phyloP scores from a whole-genome alignment of 2,329 filamentous ascomycete species.

The Arthroderma uncinatum region DNA sequence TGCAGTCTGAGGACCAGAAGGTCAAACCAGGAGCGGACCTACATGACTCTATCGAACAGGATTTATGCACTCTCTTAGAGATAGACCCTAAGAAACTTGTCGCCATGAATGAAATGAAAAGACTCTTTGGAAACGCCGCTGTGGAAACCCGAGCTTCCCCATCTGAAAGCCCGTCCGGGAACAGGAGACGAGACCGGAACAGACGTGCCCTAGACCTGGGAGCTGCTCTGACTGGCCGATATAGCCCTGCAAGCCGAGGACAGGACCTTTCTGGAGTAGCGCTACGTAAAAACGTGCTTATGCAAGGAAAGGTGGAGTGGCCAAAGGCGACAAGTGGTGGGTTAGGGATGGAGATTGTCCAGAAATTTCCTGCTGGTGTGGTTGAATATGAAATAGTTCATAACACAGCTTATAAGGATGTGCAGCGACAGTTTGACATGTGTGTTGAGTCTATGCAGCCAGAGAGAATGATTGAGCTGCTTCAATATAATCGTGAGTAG shows the following conservation, averaged over 20 bases:
- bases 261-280: conserved; percentile 60
- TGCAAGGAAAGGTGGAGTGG: conserved; percentile 82
- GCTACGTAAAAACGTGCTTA: conserved; percentile 67
- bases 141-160: conserved; percentile 47
- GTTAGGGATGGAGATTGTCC: conserved; percentile 64
- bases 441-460: conserved; percentile 78
- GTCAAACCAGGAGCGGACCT: neutral
- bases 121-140: conserved; percentile 56
- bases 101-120: conserved; percentile 81
- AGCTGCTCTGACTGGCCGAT: conserved; percentile 44
- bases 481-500: conserved; percentile 49
- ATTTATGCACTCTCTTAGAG: conserved; percentile 45
- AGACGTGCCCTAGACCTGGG: conserved; percentile 40
- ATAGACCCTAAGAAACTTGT: conserved; percentile 66
- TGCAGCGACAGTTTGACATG: conserved; percentile 65
- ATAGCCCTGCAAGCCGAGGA: conserved; percentile 44
- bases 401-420: conserved; percentile 57
- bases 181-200: conserved; percentile 46
- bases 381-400: conserved; percentile 70
- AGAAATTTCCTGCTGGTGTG: conserved; percentile 46
- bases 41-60: conserved; percentile 11
- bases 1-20: neutral
- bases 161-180: conserved; percentile 33
- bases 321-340: conserved; percentile 68
- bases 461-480: conserved; percentile 64